These are phyloP conservation scores for Aspergillus campestris DNA, from an alignment of 495 filamentous ascomycete species.

Conservation along the genomic window DNA sequence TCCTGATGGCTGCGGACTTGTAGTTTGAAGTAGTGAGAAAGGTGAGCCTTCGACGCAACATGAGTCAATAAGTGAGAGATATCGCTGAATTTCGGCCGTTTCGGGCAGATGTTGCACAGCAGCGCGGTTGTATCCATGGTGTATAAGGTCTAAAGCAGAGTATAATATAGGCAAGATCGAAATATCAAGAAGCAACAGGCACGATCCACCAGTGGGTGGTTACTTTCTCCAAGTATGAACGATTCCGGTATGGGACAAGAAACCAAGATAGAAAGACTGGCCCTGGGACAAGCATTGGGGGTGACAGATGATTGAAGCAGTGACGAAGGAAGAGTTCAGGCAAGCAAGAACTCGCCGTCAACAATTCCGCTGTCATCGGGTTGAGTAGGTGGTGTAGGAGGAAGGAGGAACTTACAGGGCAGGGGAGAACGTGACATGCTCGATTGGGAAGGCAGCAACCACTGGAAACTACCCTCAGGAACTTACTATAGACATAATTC, in stretches of 20 bases:
- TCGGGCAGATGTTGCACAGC: slow-evolving; percentile 70
- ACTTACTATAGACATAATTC: no score
- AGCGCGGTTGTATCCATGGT: slow-evolving; percentile 53
- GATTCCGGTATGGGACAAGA: slow-evolving; percentile 7
- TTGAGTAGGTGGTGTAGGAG: background rate
- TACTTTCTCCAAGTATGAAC: slow-evolving; percentile 10
- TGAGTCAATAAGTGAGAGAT: slow-evolving; percentile 85
- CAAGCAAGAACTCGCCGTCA: no score
- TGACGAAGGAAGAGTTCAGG: background rate
- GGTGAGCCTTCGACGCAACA: slow-evolving; percentile 74
- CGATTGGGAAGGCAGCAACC: no score
- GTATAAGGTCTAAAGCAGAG: slow-evolving; percentile 5
- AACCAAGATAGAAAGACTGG: slow-evolving; percentile 17
- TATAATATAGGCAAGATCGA: slow-evolving; percentile 4
- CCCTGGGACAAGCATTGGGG: background rate
- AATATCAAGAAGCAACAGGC: slow-evolving; percentile 3
- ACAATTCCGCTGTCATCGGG: background rate
- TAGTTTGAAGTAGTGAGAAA: slow-evolving; percentile 65
- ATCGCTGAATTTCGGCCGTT: slow-evolving; percentile 73
- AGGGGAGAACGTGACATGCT: background rate
- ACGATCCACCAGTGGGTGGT: slow-evolving; percentile 2
- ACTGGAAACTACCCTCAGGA: no score
- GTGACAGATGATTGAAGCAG: slow-evolving; percentile 1
- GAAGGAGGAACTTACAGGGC: slow-evolving; percentile 3
- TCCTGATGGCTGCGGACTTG: slow-evolving; percentile 57